These are phyloP conservation scores for Coniochaeta sp. DNA, from an alignment of 2,329 filamentous ascomycete species.

Conservation along the genomic window DNA sequence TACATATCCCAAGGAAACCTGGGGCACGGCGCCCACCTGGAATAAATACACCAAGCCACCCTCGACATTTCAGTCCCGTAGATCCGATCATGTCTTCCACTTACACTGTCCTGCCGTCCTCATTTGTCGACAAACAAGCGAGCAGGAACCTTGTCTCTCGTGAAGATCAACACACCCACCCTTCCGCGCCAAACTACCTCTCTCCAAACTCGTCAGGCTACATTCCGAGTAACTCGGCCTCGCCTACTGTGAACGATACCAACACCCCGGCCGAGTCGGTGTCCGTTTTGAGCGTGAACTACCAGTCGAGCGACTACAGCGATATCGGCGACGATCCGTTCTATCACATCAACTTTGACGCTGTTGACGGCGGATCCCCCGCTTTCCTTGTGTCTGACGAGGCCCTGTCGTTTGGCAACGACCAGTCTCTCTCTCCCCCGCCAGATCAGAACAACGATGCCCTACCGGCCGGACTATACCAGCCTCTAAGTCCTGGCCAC, in stretches of 20 bases:
- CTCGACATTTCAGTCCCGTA: neutral
- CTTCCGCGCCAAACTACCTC: constrained; percentile 26
- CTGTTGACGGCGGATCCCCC: constrained; percentile 31
- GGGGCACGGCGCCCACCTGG: neutral
- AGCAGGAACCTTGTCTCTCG: constrained; percentile 10
- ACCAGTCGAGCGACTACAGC: constrained; percentile 41
- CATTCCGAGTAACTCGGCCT: constrained; percentile 28
- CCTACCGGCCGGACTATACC: constrained; percentile 16
- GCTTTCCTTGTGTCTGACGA: constrained; percentile 32
- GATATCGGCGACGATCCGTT: constrained; percentile 41
- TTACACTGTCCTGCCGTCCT: constrained; percentile 17
- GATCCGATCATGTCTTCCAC: constrained; percentile 19
- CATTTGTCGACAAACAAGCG: constrained; percentile 13
- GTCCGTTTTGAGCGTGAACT: constrained; percentile 35
- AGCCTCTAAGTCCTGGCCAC: constrained; percentile 44
- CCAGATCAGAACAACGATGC: constrained; percentile 12
- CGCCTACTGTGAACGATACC: constrained; percentile 27
- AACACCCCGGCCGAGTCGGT: constrained; percentile 44
- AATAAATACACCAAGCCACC: constrained; percentile 3
- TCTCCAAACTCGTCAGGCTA: constrained; percentile 36
- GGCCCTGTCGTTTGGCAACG: neutral
- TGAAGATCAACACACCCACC: constrained; percentile 9
- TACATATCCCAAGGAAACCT: neutral
- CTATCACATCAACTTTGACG: constrained; percentile 41
- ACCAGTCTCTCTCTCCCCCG: constrained; percentile 4